These are phyloP conservation scores for Peronospora destructor DNA, from an alignment of 352 stramenopile species.

Conservation along the genomic window DNA sequence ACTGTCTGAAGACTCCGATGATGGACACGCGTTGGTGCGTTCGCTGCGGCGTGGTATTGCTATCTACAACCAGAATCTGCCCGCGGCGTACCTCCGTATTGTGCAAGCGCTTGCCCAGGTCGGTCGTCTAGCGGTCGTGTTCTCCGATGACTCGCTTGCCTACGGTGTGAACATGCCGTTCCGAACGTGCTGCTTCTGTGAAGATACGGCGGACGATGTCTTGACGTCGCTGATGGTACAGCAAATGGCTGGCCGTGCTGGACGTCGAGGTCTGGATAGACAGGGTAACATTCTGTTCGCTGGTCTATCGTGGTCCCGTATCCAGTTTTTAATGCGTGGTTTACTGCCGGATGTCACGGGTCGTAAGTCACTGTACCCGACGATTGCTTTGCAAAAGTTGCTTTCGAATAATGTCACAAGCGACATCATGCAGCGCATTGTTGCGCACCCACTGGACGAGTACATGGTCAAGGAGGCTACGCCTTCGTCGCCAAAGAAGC, in stretches of 20 bases:
- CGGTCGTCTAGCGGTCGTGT: constrained; percentile 95
- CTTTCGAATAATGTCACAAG: constrained; percentile 88
- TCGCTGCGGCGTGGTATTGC: constrained; percentile 94
- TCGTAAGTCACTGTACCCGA: constrained; percentile 89
- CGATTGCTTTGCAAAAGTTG: constrained; percentile 88
- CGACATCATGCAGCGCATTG: constrained; percentile 87
- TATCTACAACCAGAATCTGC: constrained; percentile 98
- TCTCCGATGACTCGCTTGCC: constrained; percentile 95
- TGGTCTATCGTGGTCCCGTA: constrained; percentile 90
- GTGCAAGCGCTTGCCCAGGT: constrained; percentile 95
- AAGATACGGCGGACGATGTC: constrained; percentile 90
- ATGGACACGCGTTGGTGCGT: constrained; percentile 72
- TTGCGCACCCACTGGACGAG: constrained; percentile 70
- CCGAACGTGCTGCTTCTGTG: constrained; percentile 96
- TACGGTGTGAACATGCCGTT: constrained; percentile 99
- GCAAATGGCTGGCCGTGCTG: constrained; percentile 97
- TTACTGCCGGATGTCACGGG: constrained; percentile 91
- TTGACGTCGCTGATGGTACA: constrained; percentile 97
- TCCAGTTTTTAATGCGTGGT: constrained; percentile 95
- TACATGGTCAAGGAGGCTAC: constrained; percentile 51
- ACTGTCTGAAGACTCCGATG: constrained; percentile 73
- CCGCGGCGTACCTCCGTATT: constrained; percentile 91
- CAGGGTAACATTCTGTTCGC: constrained; percentile 97
- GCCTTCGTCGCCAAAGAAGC: constrained; percentile 27
- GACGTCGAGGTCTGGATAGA: constrained; percentile 95